Evolutionary conservation across 371 early-diverging fungal genomes (phyloP).

Genomic region (Mucor velutinosus): DNA sequence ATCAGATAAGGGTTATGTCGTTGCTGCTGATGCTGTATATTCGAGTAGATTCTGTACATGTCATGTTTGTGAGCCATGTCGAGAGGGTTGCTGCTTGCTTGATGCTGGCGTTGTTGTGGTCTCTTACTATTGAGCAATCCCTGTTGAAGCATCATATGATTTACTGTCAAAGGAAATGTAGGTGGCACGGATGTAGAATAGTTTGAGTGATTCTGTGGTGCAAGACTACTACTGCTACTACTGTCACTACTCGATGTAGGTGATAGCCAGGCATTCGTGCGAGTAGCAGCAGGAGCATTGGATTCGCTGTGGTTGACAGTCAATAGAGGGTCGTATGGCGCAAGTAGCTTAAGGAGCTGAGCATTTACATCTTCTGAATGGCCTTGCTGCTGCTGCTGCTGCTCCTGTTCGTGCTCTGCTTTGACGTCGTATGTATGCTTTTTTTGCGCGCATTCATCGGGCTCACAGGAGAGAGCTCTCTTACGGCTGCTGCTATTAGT

Average conservation of each 20-base stretch:
- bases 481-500: not conserved
- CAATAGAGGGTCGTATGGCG: constrained; percentile 17
- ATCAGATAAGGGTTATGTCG: not conserved
- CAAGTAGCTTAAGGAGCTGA: constrained; percentile 11
- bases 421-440: constrained; percentile 7
- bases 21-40: constrained; percentile 1
- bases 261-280: not conserved
- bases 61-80: constrained; percentile 4
- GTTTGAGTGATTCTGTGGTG: not conserved
- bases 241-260: not conserved
- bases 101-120: not conserved
- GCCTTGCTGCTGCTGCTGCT: no score
- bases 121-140: not conserved
- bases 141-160: constrained; percentile 1
- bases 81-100: not conserved
- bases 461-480: constrained; percentile 13
- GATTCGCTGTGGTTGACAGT: not conserved
- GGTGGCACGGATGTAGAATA: not conserved
- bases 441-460: constrained; percentile 6
- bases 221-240: not conserved
- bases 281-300: not conserved
- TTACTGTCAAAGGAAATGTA: not conserved
- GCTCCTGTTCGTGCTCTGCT: not conserved
- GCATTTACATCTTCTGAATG: constrained; percentile 5
- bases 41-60: constrained; percentile 6